Evolutionary conservation across 2,329 filamentous ascomycete genomes (phyloP).

Genomic region (Sarocladiaceae sp.): DNA sequence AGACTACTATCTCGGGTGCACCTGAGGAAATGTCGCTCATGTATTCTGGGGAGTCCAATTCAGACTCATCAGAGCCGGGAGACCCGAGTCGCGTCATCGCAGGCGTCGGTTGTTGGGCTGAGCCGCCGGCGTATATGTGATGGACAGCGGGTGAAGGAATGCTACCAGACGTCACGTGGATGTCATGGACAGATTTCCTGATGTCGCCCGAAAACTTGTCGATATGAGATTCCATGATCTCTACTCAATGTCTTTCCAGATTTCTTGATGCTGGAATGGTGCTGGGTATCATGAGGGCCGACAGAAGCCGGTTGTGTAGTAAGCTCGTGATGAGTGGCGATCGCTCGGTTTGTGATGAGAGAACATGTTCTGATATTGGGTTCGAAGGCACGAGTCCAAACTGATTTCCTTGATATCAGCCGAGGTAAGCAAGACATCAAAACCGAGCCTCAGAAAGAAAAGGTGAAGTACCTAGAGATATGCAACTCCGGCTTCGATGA

Average conservation of each 20-base stretch:
- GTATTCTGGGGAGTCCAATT: neutral
- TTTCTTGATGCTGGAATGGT: neutral
- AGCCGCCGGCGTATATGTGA: neutral
- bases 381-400: too few relatives aligned
- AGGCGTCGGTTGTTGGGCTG: neutral
- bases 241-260: neutral
- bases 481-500: neutral
- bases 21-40: conserved; percentile 5
- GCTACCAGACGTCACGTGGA: neutral
- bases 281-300: neutral
- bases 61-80: neutral
- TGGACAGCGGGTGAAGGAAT: neutral
- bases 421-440: too few relatives aligned
- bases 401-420: too few relatives aligned
- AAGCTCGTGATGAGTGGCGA: neutral
- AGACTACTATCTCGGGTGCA: conserved; percentile 37
- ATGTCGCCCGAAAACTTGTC: neutral
- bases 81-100: neutral
- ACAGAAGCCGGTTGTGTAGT: neutral
- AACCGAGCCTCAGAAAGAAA: too few relatives aligned
- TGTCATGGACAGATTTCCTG: neutral
- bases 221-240: neutral
- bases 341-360: neutral
- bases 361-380: conserved; percentile 1
- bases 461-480: too few relatives aligned